phyloP scores from a whole-genome alignment of 495 filamentous ascomycete genomes.

The Aspergillus incahuasiensis region DNA sequence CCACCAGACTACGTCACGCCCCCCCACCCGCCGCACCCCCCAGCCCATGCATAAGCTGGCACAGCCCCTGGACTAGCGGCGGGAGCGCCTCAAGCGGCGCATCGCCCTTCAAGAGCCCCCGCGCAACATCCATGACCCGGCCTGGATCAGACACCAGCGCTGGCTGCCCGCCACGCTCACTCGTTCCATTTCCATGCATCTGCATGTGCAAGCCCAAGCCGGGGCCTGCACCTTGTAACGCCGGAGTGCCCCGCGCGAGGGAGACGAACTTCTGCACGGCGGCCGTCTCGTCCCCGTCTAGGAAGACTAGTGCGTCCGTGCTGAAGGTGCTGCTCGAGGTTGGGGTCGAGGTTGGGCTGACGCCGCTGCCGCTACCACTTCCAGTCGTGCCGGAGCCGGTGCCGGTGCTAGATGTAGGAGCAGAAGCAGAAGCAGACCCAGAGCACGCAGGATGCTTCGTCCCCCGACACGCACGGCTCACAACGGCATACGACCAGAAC shows the following conservation, averaged over 20 bases:
- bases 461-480: constrained; percentile 31
- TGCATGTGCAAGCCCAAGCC: too few relatives aligned
- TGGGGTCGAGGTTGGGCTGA: not conserved
- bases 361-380: not conserved
- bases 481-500: constrained; percentile 57
- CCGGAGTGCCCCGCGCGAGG: constrained; percentile 40
- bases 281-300: constrained; percentile 44
- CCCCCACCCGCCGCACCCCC: constrained; percentile 19
- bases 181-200: too few relatives aligned
- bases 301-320: constrained; percentile 27
- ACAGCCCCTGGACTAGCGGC: constrained; percentile 51
- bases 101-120: constrained; percentile 22
- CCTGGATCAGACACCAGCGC: constrained; percentile 23
- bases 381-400: too few relatives aligned
- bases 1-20: too few relatives aligned
- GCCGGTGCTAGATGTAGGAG: too few relatives aligned
- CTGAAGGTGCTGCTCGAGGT: not conserved
- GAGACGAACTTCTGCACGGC: constrained; percentile 45
- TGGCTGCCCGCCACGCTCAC: constrained; percentile 13
- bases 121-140: constrained; percentile 24
- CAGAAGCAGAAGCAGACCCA: too few relatives aligned
- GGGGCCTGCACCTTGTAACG: constrained; percentile 27
- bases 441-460: constrained; percentile 12
- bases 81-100: constrained; percentile 22
- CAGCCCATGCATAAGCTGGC: constrained; percentile 50